Evolutionary conservation across 495 filamentous ascomycete genomes (phyloP).

Genomic region (Xylaria acuta): DNA sequence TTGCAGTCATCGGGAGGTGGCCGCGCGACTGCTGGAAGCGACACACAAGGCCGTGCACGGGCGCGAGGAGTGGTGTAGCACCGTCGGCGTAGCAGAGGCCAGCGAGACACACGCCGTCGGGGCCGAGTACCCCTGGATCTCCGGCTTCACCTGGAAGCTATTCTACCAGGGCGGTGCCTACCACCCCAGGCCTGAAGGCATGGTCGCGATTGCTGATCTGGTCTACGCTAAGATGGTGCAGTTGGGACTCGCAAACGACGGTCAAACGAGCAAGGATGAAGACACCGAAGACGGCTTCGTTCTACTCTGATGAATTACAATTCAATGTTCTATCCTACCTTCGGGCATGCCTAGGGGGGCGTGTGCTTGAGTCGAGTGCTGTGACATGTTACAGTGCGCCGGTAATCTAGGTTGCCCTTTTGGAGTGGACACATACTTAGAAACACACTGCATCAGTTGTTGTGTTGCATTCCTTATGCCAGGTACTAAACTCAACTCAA

Average conservation of each 20-base stretch:
- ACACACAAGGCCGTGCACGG: slow-evolving; percentile 39
- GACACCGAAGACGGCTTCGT: slow-evolving; percentile 16
- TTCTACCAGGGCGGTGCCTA: slow-evolving; percentile 37
- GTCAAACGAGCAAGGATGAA: slow-evolving; percentile 31
- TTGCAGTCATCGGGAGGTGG: slow-evolving; percentile 35
- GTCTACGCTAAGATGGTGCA: slow-evolving; percentile 41
- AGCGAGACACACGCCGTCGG: slow-evolving; percentile 48
- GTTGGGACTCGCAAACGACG: slow-evolving; percentile 32
- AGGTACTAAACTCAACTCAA: slow-evolving; percentile 15
- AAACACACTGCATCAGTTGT: background rate
- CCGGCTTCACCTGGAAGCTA: slow-evolving; percentile 41
- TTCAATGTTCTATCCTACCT: background rate
- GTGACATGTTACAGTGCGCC: background rate
- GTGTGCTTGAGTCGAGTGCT: background rate
- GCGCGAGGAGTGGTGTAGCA: slow-evolving; percentile 44
- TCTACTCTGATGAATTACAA: slow-evolving; percentile 16
- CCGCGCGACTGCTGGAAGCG: slow-evolving; percentile 38
- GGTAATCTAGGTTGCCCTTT: background rate
- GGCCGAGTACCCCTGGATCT: slow-evolving; percentile 46
- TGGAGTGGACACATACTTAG: slow-evolving; percentile 4
- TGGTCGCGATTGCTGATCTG: slow-evolving; percentile 40
- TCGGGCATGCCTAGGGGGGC: background rate
- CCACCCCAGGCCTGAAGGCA: slow-evolving; percentile 45
- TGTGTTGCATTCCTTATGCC: slow-evolving; percentile 9
- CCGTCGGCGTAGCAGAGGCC: slow-evolving; percentile 33